Percentiles rank a stretch among this genome's conserved stretches.
Evolutionary conservation across 176 grass and related monocot genomes (phyloP).

Genomic region (Elaeis guineensis): DNA sequence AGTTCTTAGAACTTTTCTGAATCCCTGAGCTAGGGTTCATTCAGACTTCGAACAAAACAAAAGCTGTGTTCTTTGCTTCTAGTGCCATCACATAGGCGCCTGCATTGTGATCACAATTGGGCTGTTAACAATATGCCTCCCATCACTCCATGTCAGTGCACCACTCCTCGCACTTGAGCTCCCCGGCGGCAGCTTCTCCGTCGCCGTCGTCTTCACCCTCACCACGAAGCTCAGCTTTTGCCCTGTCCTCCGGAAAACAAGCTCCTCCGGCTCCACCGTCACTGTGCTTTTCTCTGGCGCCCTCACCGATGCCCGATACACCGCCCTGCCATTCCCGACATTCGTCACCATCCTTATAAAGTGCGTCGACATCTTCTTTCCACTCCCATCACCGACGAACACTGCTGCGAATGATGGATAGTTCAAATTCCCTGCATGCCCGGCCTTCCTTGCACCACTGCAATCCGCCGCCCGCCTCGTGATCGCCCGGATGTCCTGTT

Average conservation of each 20-base stretch:
- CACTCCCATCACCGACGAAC: too few relatives aligned
- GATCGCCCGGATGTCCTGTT: background rate
- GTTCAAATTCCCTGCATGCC: background rate
- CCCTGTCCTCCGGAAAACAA: background rate
- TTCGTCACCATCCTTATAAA: too few relatives aligned
- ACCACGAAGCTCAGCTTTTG: slow-evolving; percentile 4
- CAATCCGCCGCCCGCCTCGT: background rate
- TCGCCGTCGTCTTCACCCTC: background rate
- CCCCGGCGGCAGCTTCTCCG: background rate
- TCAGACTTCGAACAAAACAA: background rate
- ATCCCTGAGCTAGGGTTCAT: background rate
- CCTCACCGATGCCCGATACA: too few relatives aligned
- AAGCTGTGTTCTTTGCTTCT: too few relatives aligned
- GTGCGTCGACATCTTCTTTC: too few relatives aligned
- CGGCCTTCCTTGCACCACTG: background rate
- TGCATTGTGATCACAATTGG: background rate
- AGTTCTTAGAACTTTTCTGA: too few relatives aligned
- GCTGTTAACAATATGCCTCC: background rate
- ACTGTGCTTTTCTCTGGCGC: background rate
- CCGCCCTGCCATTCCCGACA: too few relatives aligned
- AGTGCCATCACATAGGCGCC: too few relatives aligned
- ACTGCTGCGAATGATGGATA: background rate
- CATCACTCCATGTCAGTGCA: background rate
- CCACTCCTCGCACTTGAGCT: background rate
- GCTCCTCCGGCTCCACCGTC: background rate